phyloP scores from a whole-genome alignment of 768 basidiomycete genomes.

The Psilocybe subaeruginosa region DNA sequence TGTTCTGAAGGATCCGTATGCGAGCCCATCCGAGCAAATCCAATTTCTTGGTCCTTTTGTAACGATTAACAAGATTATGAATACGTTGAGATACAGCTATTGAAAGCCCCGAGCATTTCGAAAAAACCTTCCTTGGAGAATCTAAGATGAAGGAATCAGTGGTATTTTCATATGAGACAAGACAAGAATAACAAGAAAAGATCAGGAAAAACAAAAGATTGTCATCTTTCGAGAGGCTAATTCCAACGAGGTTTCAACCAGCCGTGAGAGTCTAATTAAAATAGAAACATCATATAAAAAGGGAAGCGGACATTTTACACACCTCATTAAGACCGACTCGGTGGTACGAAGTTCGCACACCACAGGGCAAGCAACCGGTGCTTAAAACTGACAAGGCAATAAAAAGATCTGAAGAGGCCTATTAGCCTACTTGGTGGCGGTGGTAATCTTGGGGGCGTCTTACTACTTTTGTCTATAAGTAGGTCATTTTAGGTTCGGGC shows the following conservation, averaged over 20 bases:
- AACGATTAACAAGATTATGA: background rate
- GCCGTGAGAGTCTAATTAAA: slow-evolving; percentile 19
- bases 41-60: too few species aligned
- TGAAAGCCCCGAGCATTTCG: background rate
- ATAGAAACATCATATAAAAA: slow-evolving; percentile 15
- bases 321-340: background rate
- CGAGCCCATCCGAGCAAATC: too few species aligned
- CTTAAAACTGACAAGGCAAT: too few species aligned
- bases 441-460: too few species aligned
- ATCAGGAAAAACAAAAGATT: slow-evolving; percentile 1
- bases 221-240: slow-evolving; percentile 12
- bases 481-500: background rate
- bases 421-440: too few species aligned
- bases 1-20: too few species aligned
- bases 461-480: background rate
- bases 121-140: background rate
- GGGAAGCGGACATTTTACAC: background rate
- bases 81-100: too few species aligned
- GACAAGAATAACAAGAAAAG: background rate
- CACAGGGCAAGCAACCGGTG: background rate
- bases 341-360: background rate
- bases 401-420: too few species aligned
- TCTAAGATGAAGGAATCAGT: background rate
- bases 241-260: slow-evolving; percentile 5
- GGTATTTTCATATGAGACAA: background rate